phyloP scores from a whole-genome alignment of 495 filamentous ascomycete genomes.

The Penicillium herquei region DNA sequence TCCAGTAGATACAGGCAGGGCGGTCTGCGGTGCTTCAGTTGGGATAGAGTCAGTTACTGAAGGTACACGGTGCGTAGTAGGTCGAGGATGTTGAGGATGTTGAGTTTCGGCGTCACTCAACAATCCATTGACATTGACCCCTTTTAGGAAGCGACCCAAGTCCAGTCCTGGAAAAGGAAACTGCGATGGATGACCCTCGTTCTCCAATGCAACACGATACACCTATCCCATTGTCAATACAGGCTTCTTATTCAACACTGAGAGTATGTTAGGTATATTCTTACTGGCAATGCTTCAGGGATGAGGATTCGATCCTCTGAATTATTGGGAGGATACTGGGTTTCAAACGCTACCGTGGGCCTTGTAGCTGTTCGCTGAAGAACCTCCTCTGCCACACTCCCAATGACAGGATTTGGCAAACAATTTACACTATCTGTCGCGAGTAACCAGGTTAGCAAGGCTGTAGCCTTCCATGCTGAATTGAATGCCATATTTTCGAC shows the following conservation, averaged over 20 bases:
- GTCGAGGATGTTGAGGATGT: background rate
- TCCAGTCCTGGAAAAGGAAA: slow-evolving; percentile 30
- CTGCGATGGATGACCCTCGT: slow-evolving; percentile 38
- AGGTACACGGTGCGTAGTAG: background rate
- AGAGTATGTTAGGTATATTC: slow-evolving; percentile 6
- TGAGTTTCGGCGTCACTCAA: slow-evolving; percentile 12
- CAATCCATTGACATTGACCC: slow-evolving; percentile 26
- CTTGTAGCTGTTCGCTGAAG: slow-evolving; percentile 18
- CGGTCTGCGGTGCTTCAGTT: background rate
- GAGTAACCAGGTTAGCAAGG: slow-evolving; percentile 40
- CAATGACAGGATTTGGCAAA: slow-evolving; percentile 21
- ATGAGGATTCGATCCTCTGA: slow-evolving; percentile 22
- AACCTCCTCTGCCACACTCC: slow-evolving; percentile 9
- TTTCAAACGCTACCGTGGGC: slow-evolving; percentile 25
- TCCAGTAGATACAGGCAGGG: background rate
- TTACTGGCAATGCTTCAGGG: slow-evolving; percentile 33
- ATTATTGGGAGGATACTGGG: slow-evolving; percentile 37
- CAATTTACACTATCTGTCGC: slow-evolving; percentile 26
- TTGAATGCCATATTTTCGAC: slow-evolving; percentile 16
- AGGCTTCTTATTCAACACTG: background rate
- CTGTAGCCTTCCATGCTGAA: slow-evolving; percentile 20
- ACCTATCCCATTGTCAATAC: slow-evolving; percentile 22
- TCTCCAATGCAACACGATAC: slow-evolving; percentile 40
- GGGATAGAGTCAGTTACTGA: background rate
- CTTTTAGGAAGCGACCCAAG: slow-evolving; percentile 20